Evolutionary conservation across 2,329 filamentous ascomycete species (phyloP), one percentile per base, ranked within the genome.

Genomic region (Calonectria pteridis): DNA sequence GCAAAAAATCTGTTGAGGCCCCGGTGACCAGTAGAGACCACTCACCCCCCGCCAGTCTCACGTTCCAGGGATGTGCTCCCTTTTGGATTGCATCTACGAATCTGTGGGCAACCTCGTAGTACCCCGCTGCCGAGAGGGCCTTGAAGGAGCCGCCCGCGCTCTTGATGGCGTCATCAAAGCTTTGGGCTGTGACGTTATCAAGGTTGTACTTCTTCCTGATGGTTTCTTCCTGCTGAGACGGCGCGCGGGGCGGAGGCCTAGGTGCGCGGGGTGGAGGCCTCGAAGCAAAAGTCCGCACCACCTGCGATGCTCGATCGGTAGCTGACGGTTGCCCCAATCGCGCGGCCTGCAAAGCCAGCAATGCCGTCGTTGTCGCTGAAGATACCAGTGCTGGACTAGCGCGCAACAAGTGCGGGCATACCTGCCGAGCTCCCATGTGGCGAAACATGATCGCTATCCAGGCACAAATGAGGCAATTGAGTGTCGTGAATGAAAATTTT

Each of bases 31-130:
- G n/a, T 28, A 35, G 23, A 16, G 29, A 26, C 16, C 40, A 75
- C 82, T 73, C 72, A 83, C 83, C 76, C 55, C 69, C 72, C 28
- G 67, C 37, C 13, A 82, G 58, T 14, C 73, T 78, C 10, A 78
- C 73, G 13, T 53, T 62, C 70, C 69, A 78, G 18, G 80, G 79
- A 53, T 73, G 71, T 26, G 74, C 58, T 20, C 80, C 80, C 1
- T 73, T 74, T 40, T 69, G 68, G 55, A 82, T 67, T 3, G 79
- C 77, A 3, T 77, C 71, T 1, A 73, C 46, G 46, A 82, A 83
- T 20, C 59, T 77, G 16, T 76, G 66, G 14, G 76, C 74, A 46
- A 76, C 71, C 7, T 74, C 69, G 50, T 81, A 79, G 49, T 83
- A 84, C 53, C 79, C 72, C 3, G 75, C 72, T 7, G 80, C 65